A percentile compares a stretch with the other conserved stretches of the same genome.
These are phyloP conservation scores for Avena eriantha DNA, from an alignment of 176 grass and related monocot genomes.

Conservation along the genomic window DNA sequence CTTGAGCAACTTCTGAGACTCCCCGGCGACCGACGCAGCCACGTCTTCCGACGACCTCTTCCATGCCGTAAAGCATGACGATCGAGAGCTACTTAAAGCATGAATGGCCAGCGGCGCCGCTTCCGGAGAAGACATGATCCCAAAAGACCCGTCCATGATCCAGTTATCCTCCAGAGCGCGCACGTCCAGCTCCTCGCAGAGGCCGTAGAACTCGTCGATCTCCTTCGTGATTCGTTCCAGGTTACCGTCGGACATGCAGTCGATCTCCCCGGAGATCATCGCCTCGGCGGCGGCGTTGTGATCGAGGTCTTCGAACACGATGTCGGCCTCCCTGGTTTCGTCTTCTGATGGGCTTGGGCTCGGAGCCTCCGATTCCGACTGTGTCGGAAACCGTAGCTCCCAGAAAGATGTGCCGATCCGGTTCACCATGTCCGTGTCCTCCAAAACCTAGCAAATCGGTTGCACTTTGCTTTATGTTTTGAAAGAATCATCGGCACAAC, in stretches of 20 bases:
- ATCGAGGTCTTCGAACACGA: slow-evolving; percentile 23
- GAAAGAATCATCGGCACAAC: not conserved
- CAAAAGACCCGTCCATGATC: slow-evolving; percentile 45
- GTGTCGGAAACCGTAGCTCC: slow-evolving; percentile 41
- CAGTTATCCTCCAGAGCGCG: slow-evolving; percentile 45
- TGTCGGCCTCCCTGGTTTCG: slow-evolving; percentile 38
- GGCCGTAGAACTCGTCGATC: slow-evolving; percentile 14
- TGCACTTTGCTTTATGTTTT: not conserved
- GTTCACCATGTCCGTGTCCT: slow-evolving; percentile 51
- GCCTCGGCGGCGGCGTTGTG: not conserved
- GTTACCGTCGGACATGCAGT: not conserved
- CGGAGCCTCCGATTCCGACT: slow-evolving; percentile 28
- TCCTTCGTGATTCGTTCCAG: slow-evolving; percentile 10
- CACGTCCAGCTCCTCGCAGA: slow-evolving; percentile 52
- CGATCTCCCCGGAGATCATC: not conserved
- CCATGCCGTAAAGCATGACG: slow-evolving; percentile 68
- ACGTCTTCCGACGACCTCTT: slow-evolving; percentile 21
- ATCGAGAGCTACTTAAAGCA: not conserved
- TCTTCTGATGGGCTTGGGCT: slow-evolving; percentile 49
- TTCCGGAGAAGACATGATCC: slow-evolving; percentile 24
- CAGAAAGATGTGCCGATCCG: slow-evolving; percentile 56
- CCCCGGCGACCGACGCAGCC: not conserved
- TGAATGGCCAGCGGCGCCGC: no score
- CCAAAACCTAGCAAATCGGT: slow-evolving; percentile 50
- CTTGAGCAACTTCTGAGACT: slow-evolving; percentile 81